Base-by-base conservation (phyloP, 768 basidiomycete genomes). In the Exsudoporus frostii region DNA sequence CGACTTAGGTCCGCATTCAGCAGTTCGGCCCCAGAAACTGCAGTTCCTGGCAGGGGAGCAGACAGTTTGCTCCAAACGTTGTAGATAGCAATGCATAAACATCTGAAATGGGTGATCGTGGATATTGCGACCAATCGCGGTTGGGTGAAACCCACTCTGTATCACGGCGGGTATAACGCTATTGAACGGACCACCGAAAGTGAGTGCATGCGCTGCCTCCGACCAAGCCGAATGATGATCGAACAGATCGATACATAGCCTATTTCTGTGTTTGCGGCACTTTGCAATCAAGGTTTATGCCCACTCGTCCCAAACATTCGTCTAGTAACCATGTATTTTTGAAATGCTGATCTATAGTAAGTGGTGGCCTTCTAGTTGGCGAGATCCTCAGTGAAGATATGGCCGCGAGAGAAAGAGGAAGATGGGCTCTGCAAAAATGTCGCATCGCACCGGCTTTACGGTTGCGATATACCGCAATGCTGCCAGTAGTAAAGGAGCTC, bases 161-260 rank as follows among this genome's bases (percentile, higher is more conserved):
- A 81, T 59, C 79, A 82, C 57, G 74, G 73, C 3, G 58, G 71
- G 34, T 80, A 79, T 60, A 79, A 79, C 59, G 74, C 74, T 7
- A 65, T 80, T 17, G 69, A 75, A 54, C 68, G 78, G 22, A 60
- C 55, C 5, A 66, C 69, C 14, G 75, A 78, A 65, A 63, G 65
- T 1, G 75, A 76, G 61, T 57, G 15, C 10, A 53, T 52, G 39
- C 7, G 19, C n/a, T 36, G n/a, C 22, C 7, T 25, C 17, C 33
- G 33, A 24, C 1, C 41, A 29, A 43, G 43, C 41, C 7, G 20
- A 45, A 17, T 51, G 32, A 42, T 37, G 17, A 3, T 43, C 22
- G 42, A 61, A 42, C 20, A 39, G 11, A 7, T 24, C 9, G 29
- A n/a, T n/a, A n/a, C n/a, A 43, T 19, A 65, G 55, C 17, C 64